Base-by-base conservation (phyloP, 1,284 basidiomycete genomes). In the Laetiporus sulphureus region DNA sequence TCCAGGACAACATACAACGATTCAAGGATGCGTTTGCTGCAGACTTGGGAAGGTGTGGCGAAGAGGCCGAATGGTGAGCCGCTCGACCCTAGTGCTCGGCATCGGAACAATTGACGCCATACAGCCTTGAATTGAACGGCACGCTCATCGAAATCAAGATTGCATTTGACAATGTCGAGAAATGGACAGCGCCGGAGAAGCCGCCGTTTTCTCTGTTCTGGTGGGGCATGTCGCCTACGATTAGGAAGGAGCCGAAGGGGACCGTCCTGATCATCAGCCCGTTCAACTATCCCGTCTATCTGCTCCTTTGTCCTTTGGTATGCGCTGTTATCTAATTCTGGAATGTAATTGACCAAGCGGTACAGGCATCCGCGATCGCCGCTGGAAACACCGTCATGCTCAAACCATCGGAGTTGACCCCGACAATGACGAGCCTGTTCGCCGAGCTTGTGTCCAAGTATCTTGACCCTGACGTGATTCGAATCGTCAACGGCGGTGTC, bases 401-500 rank as follows among this genome's bases (percentile, higher is more conserved):
- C 52, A 92, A 92, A 63, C 83, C 84, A 1, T 86, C 89, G 0
- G 91, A 94, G 59, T 66, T 79, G 13, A 69, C 81, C 0, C 75
- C 81, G 0, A 72, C 79, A 5, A 71, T 72, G 2, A 79, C 80
- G 16, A 65, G 77, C 18, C 68, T 94, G 12, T 59, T 92, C 13
- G 72, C 81, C 0, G 79, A 88, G 51, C 75, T 94, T 3, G 45
- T 90, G n/a, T 79, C 80, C 5, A 79, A 84, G 56, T 94, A 95
- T 57, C 60, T 95, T 48, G 90, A 94, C 60, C 63, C 69, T 0
- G 77, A 83, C 35, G 66, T 83, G 4, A 76, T 81, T 38, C 66
- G 73, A 2, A 72, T 93, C 34, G 78, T 93, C 22, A 78, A 86
- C 49, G 92, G 91, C 8, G 83, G 63, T 16, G 63, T 89, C 3